phyloP scores from a whole-genome alignment of 1,284 basidiomycete species.

The Gomphus sp. region DNA sequence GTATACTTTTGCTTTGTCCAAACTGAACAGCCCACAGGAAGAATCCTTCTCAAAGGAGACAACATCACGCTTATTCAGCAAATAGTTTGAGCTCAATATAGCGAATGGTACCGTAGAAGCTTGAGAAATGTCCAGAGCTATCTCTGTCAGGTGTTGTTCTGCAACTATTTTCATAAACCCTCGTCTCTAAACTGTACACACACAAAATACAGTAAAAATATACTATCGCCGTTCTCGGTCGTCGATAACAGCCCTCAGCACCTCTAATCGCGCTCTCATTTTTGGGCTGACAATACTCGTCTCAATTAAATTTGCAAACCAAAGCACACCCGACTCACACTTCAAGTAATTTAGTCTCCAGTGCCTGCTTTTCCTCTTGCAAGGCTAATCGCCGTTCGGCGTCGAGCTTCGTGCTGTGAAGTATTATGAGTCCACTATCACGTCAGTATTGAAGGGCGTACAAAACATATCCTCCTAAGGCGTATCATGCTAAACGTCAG shows the following conservation, averaged over 20 bases:
- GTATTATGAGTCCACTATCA: constrained; percentile 2
- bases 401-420: constrained; percentile 73
- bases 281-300: constrained; percentile 47
- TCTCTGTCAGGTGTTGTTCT: background rate
- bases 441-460: constrained; percentile 31
- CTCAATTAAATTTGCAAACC: background rate
- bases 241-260: constrained; percentile 38
- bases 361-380: constrained; percentile 87
- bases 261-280: constrained; percentile 68
- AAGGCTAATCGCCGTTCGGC: constrained; percentile 86
- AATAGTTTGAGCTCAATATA: constrained; percentile 21
- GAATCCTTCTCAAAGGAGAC: constrained; percentile 90
- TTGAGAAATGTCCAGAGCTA: background rate
- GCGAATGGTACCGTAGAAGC: background rate
- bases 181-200: background rate
- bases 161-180: background rate
- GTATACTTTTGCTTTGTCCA: background rate
- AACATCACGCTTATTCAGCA: constrained; percentile 94
- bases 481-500: background rate
- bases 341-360: constrained; percentile 74
- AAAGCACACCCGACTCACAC: constrained; percentile 43
- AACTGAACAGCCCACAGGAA: constrained; percentile 42
- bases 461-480: constrained; percentile 77
- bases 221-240: background rate
- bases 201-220: background rate